phyloP scores from a whole-genome alignment of 2,329 filamentous ascomycete genomes.

The Hypoxylon sp. region DNA sequence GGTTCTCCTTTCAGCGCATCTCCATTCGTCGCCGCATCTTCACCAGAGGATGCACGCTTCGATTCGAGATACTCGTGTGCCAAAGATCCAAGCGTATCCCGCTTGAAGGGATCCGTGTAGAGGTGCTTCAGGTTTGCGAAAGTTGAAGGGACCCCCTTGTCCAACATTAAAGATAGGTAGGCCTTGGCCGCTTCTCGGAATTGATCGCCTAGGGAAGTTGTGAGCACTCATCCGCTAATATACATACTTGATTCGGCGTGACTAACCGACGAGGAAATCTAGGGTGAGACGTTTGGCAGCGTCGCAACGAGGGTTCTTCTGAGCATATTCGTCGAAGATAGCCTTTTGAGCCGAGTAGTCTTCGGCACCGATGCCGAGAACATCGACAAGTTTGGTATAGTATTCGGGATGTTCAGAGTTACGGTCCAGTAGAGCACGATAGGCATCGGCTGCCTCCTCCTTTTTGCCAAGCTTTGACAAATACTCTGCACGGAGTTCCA shows the following conservation, averaged over 20 bases:
- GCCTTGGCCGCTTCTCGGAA: constrained; percentile 80
- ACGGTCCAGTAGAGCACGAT: constrained; percentile 80
- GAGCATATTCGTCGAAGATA: constrained; percentile 83
- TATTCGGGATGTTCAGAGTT: constrained; percentile 90
- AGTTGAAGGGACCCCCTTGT: constrained; percentile 92
- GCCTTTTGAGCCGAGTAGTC: constrained; percentile 73
- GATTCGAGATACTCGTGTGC: constrained; percentile 80
- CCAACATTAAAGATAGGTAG: constrained; percentile 85
- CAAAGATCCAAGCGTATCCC: constrained; percentile 75
- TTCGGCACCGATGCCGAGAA: constrained; percentile 67
- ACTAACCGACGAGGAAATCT: constrained; percentile 80
- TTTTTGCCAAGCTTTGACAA: constrained; percentile 78
- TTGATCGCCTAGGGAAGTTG: constrained; percentile 66
- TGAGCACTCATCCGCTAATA: constrained; percentile 4
- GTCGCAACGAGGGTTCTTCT: constrained; percentile 84
- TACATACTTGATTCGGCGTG: neutral
- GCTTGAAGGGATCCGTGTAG: constrained; percentile 81
- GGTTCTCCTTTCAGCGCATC: constrained; percentile 69
- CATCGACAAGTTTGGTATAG: constrained; percentile 78
- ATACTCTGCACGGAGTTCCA: constrained; percentile 89
- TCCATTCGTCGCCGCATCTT: constrained; percentile 58
- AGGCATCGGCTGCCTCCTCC: constrained; percentile 83
- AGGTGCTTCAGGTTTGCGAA: constrained; percentile 97
- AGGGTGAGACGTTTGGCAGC: constrained; percentile 86
- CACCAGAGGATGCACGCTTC: constrained; percentile 51